Conservation (phyloP, 805 yeast genomes). For the Metschnikowia amazonensis region DNA sequence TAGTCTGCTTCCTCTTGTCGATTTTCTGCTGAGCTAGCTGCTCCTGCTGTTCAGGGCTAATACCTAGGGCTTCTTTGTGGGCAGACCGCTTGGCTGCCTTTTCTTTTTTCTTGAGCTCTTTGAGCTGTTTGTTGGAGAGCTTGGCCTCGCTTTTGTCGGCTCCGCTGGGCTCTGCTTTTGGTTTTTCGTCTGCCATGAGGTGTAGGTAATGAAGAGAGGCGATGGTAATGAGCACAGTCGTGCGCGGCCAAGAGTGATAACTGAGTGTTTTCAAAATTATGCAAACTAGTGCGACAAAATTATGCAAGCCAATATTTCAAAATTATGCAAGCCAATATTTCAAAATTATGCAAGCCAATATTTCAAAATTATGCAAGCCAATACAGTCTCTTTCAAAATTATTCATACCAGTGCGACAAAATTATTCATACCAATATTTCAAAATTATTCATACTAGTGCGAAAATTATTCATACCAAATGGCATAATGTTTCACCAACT, state of each 20-base stretch:
- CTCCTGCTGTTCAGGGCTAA: slow-evolving; percentile 44
- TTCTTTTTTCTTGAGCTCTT: slow-evolving; percentile 82
- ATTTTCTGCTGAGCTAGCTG: slow-evolving; percentile 41
- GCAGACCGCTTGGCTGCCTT: slow-evolving; percentile 94
- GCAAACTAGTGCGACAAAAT: too few relatives aligned
- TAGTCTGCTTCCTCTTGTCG: slow-evolving; percentile 39
- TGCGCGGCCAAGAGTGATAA: neutral
- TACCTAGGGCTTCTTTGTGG: slow-evolving; percentile 65
- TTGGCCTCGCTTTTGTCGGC: slow-evolving; percentile 8
- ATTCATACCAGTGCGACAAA: too few relatives aligned
- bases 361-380: too few relatives aligned
- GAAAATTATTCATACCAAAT: too few relatives aligned
- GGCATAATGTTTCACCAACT: too few relatives aligned
- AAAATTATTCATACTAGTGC: too few relatives aligned
- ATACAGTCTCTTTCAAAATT: too few relatives aligned
- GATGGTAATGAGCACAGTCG: neutral
- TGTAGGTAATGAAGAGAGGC: neutral
- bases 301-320: too few relatives aligned
- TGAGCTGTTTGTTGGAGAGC: slow-evolving; percentile 74
- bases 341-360: too few relatives aligned
- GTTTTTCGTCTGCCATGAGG: slow-evolving; percentile 12
- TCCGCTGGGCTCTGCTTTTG: neutral
- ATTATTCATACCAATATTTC: too few relatives aligned
- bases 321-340: too few relatives aligned
- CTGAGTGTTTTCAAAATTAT: too few relatives aligned